phyloP scores from a whole-genome alignment of 2,329 filamentous ascomycete genomes.

The Blastomyces gilchristii region DNA sequence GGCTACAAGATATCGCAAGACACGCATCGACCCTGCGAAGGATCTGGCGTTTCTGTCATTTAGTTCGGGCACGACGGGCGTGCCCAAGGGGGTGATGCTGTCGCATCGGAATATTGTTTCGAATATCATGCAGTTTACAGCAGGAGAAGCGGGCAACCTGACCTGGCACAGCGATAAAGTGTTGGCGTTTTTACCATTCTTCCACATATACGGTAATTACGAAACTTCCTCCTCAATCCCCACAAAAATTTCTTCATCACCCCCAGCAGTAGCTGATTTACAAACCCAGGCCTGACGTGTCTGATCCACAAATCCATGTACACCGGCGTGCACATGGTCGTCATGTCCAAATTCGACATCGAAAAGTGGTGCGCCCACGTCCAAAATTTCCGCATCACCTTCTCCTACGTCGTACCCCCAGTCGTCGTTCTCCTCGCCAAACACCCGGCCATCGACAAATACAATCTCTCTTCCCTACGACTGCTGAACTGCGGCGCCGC shows the following conservation, averaged over 20 bases:
- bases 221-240: not conserved
- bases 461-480: slow-evolving; percentile 66
- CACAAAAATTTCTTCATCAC: not conserved
- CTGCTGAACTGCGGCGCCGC: slow-evolving; percentile 85
- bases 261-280: slow-evolving; percentile 9
- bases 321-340: slow-evolving; percentile 54
- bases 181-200: slow-evolving; percentile 75
- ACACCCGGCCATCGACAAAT: slow-evolving; percentile 64
- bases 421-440: slow-evolving; percentile 73
- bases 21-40: slow-evolving; percentile 55
- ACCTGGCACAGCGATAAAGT: slow-evolving; percentile 58
- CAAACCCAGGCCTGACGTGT: slow-evolving; percentile 52
- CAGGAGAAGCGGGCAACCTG: slow-evolving; percentile 47
- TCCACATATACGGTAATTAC: slow-evolving; percentile 70
- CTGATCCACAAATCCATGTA: slow-evolving; percentile 60
- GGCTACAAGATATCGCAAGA: slow-evolving; percentile 47
- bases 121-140: slow-evolving; percentile 52
- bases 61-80: slow-evolving; percentile 78
- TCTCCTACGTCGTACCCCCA: slow-evolving; percentile 73
- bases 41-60: slow-evolving; percentile 82
- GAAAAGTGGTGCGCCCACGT: slow-evolving; percentile 67
- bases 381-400: slow-evolving; percentile 64
- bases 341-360: slow-evolving; percentile 73
- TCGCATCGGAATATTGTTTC: slow-evolving; percentile 73
- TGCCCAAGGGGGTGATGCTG: slow-evolving; percentile 85